phyloP scores from a whole-genome alignment of 2,329 filamentous ascomycete species.

The Aspergillus ochraceoroseus region DNA sequence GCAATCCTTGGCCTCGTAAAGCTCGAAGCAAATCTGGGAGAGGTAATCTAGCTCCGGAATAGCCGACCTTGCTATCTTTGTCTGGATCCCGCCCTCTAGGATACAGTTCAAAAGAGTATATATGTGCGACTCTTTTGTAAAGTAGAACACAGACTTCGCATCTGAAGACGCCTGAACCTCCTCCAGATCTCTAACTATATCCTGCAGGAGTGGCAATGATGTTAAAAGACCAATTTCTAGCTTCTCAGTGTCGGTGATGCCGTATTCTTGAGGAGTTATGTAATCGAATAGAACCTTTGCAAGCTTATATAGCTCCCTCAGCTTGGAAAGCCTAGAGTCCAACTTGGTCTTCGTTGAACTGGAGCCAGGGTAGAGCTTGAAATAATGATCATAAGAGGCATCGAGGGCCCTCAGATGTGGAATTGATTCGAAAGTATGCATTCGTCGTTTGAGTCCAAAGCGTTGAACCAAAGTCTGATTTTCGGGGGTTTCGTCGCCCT shows the following conservation, averaged over 20 bases:
- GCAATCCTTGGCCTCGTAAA: conserved; percentile 89
- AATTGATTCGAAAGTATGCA: conserved; percentile 45
- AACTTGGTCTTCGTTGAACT: conserved; percentile 70
- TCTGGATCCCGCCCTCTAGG: conserved; percentile 90
- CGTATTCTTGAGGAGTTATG: conserved; percentile 96
- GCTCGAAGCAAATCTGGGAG: conserved; percentile 94
- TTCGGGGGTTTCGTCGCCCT: conserved; percentile 31
- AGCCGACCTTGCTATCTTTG: conserved; percentile 89
- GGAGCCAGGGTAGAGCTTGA: conserved; percentile 79
- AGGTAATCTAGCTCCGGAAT: conserved; percentile 98
- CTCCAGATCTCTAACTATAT: conserved; percentile 94
- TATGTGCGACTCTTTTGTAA: conserved; percentile 98
- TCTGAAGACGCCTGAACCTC: conserved; percentile 93
- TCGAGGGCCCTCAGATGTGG: conserved; percentile 47
- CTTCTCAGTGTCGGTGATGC: conserved; percentile 92
- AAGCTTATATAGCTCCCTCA: conserved; percentile 87
- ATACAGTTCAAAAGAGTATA: conserved; percentile 98
- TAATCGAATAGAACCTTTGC: conserved; percentile 97
- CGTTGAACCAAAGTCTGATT: conserved; percentile 36
- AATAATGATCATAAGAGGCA: conserved; percentile 65
- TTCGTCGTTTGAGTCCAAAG: conserved; percentile 50
- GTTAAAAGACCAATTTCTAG: conserved; percentile 96
- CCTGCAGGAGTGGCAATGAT: conserved; percentile 85
- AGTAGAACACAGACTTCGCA: conserved; percentile 96
- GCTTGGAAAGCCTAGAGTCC: conserved; percentile 77